Evolutionary conservation across 306 rosid species (phyloP).

Genomic region (Vigna nakashimae): DNA sequence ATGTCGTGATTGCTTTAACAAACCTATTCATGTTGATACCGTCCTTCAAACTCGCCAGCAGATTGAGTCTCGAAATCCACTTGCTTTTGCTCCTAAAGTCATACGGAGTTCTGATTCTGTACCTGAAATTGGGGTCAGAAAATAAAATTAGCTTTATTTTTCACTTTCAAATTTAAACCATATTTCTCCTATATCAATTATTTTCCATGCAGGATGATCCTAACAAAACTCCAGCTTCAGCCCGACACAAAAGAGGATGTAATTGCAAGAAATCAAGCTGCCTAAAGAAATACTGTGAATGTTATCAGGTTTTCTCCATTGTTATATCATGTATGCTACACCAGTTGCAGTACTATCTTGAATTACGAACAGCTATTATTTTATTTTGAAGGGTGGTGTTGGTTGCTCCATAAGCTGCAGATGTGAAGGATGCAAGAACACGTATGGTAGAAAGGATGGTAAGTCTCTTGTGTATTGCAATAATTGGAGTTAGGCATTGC

Average conservation of each 20-base stretch:
- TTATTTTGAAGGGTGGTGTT: conserved; percentile 74
- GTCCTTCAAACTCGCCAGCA: conserved; percentile 85
- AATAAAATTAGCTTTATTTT: conserved; percentile 19
- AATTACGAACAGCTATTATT: conserved; percentile 44
- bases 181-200: conserved; percentile 26
- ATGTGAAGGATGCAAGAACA: conserved; percentile 90
- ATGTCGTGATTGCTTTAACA: conserved; percentile 86
- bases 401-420: conserved; percentile 88
- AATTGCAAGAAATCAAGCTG: conserved; percentile 96
- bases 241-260: conserved; percentile 86
- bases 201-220: conserved; percentile 70
- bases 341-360: conserved; percentile 37
- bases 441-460: conserved; percentile 89
- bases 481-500: conserved; percentile 16
- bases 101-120: conserved; percentile 64
- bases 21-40: conserved; percentile 77
- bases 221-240: conserved; percentile 83
- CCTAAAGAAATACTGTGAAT: conserved; percentile 85
- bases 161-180: conserved; percentile 23
- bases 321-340: conserved; percentile 33
- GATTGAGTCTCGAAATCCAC: conserved; percentile 88
- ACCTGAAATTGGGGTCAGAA: conserved; percentile 76
- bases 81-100: conserved; percentile 95
- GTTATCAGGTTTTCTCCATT: conserved; percentile 73
- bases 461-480: conserved; percentile 40